These are phyloP conservation scores for Entelexis sorbosivorans DNA, from an alignment of 1,139 yeast species.

Conservation along the genomic window DNA sequence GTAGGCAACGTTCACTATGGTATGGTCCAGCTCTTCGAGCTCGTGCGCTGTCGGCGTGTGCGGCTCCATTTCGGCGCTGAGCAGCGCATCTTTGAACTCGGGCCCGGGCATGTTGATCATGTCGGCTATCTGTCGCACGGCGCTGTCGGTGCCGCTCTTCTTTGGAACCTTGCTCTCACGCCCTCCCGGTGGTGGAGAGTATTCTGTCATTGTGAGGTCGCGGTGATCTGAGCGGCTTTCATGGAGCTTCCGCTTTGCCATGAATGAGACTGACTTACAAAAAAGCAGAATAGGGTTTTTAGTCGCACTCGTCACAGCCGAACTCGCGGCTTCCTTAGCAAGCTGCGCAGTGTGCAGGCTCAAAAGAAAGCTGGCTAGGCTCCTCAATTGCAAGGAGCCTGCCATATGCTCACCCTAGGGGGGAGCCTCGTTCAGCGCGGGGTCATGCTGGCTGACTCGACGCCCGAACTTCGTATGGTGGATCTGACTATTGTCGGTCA, in stretches of 20 bases:
- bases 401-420: neutral
- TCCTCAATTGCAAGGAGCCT: neutral
- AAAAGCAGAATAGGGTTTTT: constrained; percentile 1
- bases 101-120: constrained; percentile 12
- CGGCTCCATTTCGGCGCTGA: neutral
- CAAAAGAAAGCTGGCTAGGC: neutral
- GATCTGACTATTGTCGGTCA: neutral
- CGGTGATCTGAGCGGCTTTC: neutral
- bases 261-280: neutral
- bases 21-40: constrained; percentile 36
- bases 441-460: neutral
- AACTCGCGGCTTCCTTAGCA: neutral
- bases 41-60: constrained; percentile 14
- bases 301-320: neutral
- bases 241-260: constrained; percentile 3
- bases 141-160: neutral
- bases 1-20: constrained; percentile 42
- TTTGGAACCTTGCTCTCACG: neutral
- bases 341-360: too few relatives aligned
- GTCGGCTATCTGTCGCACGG: neutral
- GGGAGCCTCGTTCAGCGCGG: neutral
- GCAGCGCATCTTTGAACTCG: constrained; percentile 6
- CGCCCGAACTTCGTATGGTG: neutral
- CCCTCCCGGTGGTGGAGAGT: neutral
- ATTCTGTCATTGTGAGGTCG: neutral